These are phyloP conservation scores for Gelatoporia subvermispora DNA, from an alignment of 768 basidiomycete genomes.

Conservation along the genomic window DNA sequence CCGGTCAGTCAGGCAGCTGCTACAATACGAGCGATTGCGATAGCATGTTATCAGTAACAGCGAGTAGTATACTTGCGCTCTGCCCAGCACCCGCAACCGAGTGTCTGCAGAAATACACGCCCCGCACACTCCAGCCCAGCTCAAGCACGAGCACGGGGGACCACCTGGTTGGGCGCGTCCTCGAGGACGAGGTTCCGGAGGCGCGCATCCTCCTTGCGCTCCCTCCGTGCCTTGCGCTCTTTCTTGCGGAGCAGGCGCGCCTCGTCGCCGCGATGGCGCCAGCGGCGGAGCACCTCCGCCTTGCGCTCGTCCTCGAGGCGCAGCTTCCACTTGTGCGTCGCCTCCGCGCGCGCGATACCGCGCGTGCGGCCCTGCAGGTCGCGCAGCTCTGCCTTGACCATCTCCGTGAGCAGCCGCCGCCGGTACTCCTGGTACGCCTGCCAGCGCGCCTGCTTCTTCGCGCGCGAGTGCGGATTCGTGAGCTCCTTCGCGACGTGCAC, in stretches of 20 bases:
- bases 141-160: conserved; percentile 13
- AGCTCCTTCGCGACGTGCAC: conserved; percentile 63
- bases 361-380: conserved; percentile 55
- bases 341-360: conserved; percentile 67
- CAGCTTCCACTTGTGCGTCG: conserved; percentile 68
- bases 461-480: conserved; percentile 76
- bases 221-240: conserved; percentile 25
- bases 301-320: conserved; percentile 52
- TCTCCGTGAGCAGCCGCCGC: conserved; percentile 46
- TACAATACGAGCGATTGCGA: too few relatives aligned
- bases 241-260: conserved; percentile 18
- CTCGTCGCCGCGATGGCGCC: conserved; percentile 35
- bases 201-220: conserved; percentile 21
- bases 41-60: neutral
- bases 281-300: conserved; percentile 55
- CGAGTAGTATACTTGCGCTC: neutral
- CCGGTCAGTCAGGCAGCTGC: too few relatives aligned
- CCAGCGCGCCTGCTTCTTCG: conserved; percentile 79
- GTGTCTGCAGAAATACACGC: too few relatives aligned
- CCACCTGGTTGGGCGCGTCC: conserved; percentile 26
- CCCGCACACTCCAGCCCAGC: too few relatives aligned
- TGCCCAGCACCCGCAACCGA: too few relatives aligned
- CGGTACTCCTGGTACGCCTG: conserved; percentile 47
- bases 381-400: conserved; percentile 41
- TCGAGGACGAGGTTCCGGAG: conserved; percentile 26